A percentile compares a stretch with the other conserved stretches of the same genome.
Evolutionary conservation across 371 early-diverging fungal species (phyloP).

Genomic region (Encephalitozoon cuniculi): DNA sequence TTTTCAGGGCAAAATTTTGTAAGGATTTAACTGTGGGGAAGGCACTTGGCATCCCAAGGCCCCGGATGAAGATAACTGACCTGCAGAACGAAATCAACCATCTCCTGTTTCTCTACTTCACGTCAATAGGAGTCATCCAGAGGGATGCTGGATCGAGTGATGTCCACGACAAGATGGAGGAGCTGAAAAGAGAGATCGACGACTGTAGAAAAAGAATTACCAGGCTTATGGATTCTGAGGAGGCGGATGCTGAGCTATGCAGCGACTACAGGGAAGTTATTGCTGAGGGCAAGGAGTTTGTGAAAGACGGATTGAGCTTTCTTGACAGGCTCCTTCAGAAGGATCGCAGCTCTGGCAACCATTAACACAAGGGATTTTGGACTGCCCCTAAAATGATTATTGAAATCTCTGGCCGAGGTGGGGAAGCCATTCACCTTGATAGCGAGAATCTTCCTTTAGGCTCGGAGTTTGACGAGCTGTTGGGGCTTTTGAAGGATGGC

Average conservation of each 20-base stretch:
- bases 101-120: conserved; percentile 44
- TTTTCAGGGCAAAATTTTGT: conserved; percentile 3
- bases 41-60: background rate
- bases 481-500: background rate
- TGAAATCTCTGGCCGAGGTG: background rate
- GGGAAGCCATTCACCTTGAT: conserved; percentile 8
- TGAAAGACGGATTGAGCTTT: background rate
- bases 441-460: conserved; percentile 10
- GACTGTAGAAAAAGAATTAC: conserved; percentile 24
- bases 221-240: conserved; percentile 9
- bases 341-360: background rate
- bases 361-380: background rate
- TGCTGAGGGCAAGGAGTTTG: background rate
- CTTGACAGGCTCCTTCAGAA: background rate
- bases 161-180: background rate
- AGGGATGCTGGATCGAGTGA: conserved; percentile 18
- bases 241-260: background rate
- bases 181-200: conserved; percentile 22
- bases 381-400: conserved; percentile 14
- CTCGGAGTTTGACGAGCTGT: background rate
- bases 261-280: background rate
- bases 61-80: conserved; percentile 3
- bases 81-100: conserved; percentile 44
- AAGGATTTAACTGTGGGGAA: background rate
- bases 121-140: conserved; percentile 42